Conservation (phyloP, 2,329 filamentous ascomycete genomes). For the Tympanopsis confertula region DNA sequence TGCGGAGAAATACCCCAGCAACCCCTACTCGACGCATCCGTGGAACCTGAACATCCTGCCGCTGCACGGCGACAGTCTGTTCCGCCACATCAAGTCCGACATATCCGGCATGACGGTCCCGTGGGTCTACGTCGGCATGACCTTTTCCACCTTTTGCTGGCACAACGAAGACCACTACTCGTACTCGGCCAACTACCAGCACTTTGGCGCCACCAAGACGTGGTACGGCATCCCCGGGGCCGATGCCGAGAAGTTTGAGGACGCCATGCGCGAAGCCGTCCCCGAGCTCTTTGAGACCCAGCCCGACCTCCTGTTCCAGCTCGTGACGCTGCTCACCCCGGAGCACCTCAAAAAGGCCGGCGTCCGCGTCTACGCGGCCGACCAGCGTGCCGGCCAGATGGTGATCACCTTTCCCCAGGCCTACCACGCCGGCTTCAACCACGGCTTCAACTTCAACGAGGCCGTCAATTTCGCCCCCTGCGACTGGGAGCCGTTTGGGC, state of each 20-base stretch:
- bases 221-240: constrained; percentile 97
- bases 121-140: constrained; percentile 99
- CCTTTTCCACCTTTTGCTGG: constrained; percentile 99
- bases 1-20: constrained; percentile 76
- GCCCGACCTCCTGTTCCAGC: constrained; percentile 87
- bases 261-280: constrained; percentile 87
- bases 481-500: constrained; percentile 90
- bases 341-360: constrained; percentile 88
- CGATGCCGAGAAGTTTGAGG: constrained; percentile 88
- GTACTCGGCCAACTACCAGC: constrained; percentile 96
- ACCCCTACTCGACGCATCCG: constrained; percentile 76
- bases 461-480: constrained; percentile 93
- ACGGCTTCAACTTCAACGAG: constrained; percentile 98
- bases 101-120: constrained; percentile 99
- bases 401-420: constrained; percentile 95
- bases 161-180: constrained; percentile 98
- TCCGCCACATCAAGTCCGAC: constrained; percentile 94
- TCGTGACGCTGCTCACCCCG: constrained; percentile 89
- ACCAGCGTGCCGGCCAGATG: constrained; percentile 89
- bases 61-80: constrained; percentile 80
- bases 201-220: constrained; percentile 95
- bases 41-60: constrained; percentile 96
- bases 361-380: constrained; percentile 85
- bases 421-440: constrained; percentile 96
- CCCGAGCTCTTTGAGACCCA: constrained; percentile 95